Conservation (phyloP, 441 rosid species). For the Hypseocharis bilobata region DNA sequence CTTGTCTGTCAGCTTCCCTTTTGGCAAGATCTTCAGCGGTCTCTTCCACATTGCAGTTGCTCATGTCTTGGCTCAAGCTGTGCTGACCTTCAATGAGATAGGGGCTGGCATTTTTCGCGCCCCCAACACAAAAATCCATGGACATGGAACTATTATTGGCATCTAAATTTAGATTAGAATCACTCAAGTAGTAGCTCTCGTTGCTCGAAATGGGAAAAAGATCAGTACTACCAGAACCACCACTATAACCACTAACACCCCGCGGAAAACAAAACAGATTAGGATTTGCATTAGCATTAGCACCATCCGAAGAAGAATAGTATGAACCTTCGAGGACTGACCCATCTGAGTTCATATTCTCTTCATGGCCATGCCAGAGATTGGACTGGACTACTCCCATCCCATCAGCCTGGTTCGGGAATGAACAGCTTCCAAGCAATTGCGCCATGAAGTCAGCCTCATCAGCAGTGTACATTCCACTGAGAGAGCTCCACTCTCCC, state of each 20-base stretch:
- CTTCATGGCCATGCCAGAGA: slow-evolving; percentile 33
- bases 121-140: slow-evolving; percentile 34
- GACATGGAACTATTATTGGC: slow-evolving; percentile 24
- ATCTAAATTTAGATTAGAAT: slow-evolving; percentile 24
- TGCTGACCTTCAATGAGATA: slow-evolving; percentile 34
- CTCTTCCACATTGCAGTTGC: slow-evolving; percentile 25
- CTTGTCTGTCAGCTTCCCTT: too few species aligned
- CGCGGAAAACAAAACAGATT: slow-evolving; percentile 26
- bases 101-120: slow-evolving; percentile 28
- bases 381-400: slow-evolving; percentile 19
- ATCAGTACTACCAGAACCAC: slow-evolving; percentile 17
- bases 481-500: slow-evolving; percentile 54
- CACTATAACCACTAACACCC: slow-evolving; percentile 26
- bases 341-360: slow-evolving; percentile 25
- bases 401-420: slow-evolving; percentile 17
- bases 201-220: slow-evolving; percentile 21
- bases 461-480: slow-evolving; percentile 42
- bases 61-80: slow-evolving; percentile 26
- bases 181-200: slow-evolving; percentile 29
- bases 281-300: slow-evolving; percentile 11
- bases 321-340: slow-evolving; percentile 17
- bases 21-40: too few species aligned
- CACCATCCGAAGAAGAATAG: slow-evolving; percentile 7
- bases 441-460: slow-evolving; percentile 72
- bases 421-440: slow-evolving; percentile 35